Evolutionary conservation across 208 protist species (phyloP), one percentile per base, ranked within the genome.

Genomic region (Trypanosoma melophagium): DNA sequence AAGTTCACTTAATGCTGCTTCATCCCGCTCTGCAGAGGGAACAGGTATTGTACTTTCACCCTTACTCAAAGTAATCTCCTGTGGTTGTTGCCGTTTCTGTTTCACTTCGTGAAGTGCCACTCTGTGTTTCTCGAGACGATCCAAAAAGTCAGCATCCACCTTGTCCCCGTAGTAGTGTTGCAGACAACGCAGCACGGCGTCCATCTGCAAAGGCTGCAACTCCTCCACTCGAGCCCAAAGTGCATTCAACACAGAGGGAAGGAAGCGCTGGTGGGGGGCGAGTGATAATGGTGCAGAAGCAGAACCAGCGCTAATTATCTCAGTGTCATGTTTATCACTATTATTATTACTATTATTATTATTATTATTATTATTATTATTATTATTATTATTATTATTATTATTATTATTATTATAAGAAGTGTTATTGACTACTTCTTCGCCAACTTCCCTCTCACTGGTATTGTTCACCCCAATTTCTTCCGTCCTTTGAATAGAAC

Each of bases 141-240:
- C 61, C 13, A 92, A 69, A 62, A 94, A 94, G 61, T 94, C 89
- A 7, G 16, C 45, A 58, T 94, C 89, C 3, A 91, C 75, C 21
- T 71, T 65, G 7, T 79, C 73, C 3, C 79, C 79, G 58, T 81
- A 90, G 56, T 84, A 88, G 57, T 80, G 65, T 9, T 62, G 52
- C 41, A 94, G 52, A 65, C 86, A 94, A 12, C 85, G 83, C 55
- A 84, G 55, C 38, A 94, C 16, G 1, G 85, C 89, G 55, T 84
- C 51, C 14, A 92, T 61, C 7, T 94, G 85, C 22, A 24, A 16
- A 17, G 28, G 19, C 13, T 59, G 14, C 7, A 91, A 66, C 64
- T 94, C 89, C 17, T 94, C 89, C 24, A 72, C 77, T 50, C 89
- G 80, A 17, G 71, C 56, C 89, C 89, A 94, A 24, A 94, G 65